phyloP scores from a whole-genome alignment of 805 yeast genomes.

The Suhomyces xylopsoci region DNA sequence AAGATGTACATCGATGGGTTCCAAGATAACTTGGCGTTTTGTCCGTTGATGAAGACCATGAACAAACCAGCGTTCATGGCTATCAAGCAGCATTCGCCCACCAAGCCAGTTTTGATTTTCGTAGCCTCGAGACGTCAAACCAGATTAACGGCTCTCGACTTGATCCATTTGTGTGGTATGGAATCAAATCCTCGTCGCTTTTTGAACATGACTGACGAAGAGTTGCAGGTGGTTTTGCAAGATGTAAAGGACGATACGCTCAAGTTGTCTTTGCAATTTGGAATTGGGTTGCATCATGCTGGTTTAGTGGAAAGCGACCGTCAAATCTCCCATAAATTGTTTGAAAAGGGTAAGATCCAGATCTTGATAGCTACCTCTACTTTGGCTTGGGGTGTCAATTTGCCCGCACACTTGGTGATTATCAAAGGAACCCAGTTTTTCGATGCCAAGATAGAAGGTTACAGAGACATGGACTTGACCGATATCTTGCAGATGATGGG shows the following conservation, averaged over 20 bases:
- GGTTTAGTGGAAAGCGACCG: slow-evolving; percentile 75
- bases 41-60: slow-evolving; percentile 84
- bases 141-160: slow-evolving; percentile 72
- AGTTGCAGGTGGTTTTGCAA: slow-evolving; percentile 47
- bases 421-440: slow-evolving; percentile 74
- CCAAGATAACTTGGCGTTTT: slow-evolving; percentile 76
- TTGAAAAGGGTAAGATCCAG: slow-evolving; percentile 69
- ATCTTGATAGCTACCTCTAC: slow-evolving; percentile 78
- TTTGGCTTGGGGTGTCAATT: slow-evolving; percentile 82
- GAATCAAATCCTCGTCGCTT: slow-evolving; percentile 75
- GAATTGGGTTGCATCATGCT: slow-evolving; percentile 81
- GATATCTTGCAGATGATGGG: slow-evolving; percentile 78
- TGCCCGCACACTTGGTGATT: slow-evolving; percentile 76
- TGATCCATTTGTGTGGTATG: slow-evolving; percentile 75
- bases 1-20: slow-evolving; percentile 87
- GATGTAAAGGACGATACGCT: slow-evolving; percentile 82
- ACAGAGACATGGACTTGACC: slow-evolving; percentile 77
- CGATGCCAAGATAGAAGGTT: slow-evolving; percentile 62
- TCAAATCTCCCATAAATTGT: slow-evolving; percentile 64
- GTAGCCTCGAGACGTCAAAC: slow-evolving; percentile 85
- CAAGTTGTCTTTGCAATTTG: slow-evolving; percentile 68
- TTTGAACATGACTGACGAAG: slow-evolving; percentile 61
- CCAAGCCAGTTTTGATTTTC: slow-evolving; percentile 78
- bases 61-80: slow-evolving; percentile 91
- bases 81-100: slow-evolving; percentile 85